Percentiles rank a stretch among this genome's conserved stretches.
Evolutionary conservation across 73 alveolate species (phyloP).

Genomic region (Paramecium biaurelia): DNA sequence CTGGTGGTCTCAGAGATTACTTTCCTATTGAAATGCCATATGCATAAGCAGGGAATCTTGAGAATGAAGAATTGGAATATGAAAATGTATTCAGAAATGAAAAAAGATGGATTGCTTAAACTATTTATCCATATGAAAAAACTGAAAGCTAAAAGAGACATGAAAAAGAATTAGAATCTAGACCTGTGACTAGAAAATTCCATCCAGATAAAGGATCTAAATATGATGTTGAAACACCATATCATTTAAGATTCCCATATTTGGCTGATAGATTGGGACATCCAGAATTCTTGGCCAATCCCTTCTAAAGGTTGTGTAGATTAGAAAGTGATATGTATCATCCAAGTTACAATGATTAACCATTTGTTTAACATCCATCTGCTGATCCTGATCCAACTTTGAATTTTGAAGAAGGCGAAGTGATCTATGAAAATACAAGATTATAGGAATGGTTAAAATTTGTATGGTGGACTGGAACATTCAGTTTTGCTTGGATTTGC

Average conservation of each 20-base stretch:
- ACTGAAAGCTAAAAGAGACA: conserved; percentile 26
- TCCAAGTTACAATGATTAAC: conserved; percentile 82
- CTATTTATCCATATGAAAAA: background rate
- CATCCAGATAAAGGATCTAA: conserved; percentile 80
- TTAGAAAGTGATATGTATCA: conserved; percentile 82
- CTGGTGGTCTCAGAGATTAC: conserved; percentile 60
- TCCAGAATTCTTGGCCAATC: conserved; percentile 81
- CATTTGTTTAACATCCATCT: conserved; percentile 85
- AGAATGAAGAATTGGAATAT: conserved; percentile 2
- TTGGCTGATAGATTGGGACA: conserved; percentile 88
- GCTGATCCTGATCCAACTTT: conserved; percentile 85
- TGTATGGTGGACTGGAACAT: conserved; percentile 71
- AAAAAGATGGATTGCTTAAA: conserved; percentile 65
- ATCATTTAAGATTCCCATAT: conserved; percentile 86
- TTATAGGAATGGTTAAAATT: conserved; percentile 78
- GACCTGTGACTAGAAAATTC: conserved; percentile 56
- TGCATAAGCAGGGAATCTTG: background rate
- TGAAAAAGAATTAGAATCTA: conserved; percentile 44
- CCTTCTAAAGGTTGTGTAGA: conserved; percentile 76
- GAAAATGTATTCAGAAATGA: conserved; percentile 59
- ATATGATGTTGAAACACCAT: conserved; percentile 84
- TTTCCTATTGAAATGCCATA: conserved; percentile 8
- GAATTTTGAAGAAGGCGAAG: conserved; percentile 85
- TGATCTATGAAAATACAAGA: conserved; percentile 80
- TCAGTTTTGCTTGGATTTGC: conserved; percentile 69